Evolutionary conservation across 305 asterid species (phyloP), one percentile per base, ranked within the genome.

Genomic region (Rubia occidens): DNA sequence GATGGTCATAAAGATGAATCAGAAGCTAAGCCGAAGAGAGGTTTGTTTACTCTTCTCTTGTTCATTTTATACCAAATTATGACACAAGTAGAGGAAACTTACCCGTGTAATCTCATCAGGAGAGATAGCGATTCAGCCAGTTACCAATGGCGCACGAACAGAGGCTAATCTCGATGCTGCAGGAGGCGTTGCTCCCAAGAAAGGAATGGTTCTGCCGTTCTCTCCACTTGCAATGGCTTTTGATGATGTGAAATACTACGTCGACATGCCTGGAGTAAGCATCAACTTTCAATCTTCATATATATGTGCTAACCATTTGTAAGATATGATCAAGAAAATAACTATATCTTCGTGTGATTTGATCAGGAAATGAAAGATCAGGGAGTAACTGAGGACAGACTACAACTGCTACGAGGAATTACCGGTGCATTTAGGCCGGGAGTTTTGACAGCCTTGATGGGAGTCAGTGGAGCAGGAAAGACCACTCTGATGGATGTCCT

Each of bases 241-340:
- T 42, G 91, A 93, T 59, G 72, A 47, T 42, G 91, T 90, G 8
- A 90, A 83, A 80, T 93, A 93, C 80, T 90, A 39, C 45, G 98
- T 93, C n/a, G 96, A 90, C 83, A 90, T 88, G 96, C 98, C 98
- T 66, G 88, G 90, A 0, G 98, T 90, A 78, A 90, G 94, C 74
- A 76, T 60, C 61, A 64, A 7, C 42, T 67, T 10, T 67, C 58
- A 56, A 32, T 69, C 39, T n/a, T 21, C 67, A 64, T 14, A 47
- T 20, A 32, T 21, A 32, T 40, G 40, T 44, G 40, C 32, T 32
- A 20, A 18, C 47, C 11, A 20, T 10, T 62, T 61, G 13, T 26
- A 42, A 43, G 11, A 32, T 24, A 24, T 35, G 4, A 67, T 24
- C 21, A 20, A 13, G 40, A 59, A 43, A 51, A 45, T 47, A 1